Percentiles rank a stretch among this genome's conserved stretches.
Conservation (phyloP, 176 grass and related monocot species). For the Tillandsia leiboldiana region DNA sequence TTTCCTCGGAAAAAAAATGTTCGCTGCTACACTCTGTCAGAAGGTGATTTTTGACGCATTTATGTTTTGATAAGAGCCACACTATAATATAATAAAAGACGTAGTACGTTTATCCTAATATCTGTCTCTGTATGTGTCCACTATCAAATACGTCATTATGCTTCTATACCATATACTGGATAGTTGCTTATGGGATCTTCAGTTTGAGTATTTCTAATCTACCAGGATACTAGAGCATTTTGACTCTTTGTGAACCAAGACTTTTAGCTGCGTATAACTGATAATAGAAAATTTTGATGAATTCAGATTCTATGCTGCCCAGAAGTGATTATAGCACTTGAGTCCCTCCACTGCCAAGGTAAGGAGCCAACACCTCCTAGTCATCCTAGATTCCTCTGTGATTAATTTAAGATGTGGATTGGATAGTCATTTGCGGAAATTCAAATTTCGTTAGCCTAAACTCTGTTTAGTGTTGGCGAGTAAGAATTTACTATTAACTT, state of each 20-base stretch:
- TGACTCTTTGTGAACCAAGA: background rate
- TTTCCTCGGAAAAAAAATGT: background rate
- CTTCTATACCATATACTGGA: background rate
- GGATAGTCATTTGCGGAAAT: no score
- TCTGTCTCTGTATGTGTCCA: no score
- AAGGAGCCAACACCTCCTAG: conserved; percentile 2
- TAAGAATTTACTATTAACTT: background rate
- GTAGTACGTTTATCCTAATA: background rate
- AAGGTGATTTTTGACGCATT: background rate
- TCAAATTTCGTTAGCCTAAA: no score
- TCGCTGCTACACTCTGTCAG: background rate
- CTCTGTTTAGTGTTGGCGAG: background rate
- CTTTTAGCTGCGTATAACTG: background rate
- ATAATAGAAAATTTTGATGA: conserved; percentile 7
- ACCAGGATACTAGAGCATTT: background rate
- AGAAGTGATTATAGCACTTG: conserved; percentile 79
- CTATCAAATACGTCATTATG: no score
- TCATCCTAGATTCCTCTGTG: background rate
- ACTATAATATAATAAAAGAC: background rate
- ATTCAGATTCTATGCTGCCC: conserved; percentile 82
- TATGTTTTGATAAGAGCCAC: background rate
- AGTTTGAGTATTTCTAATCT: background rate
- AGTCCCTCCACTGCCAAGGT: conserved; percentile 97
- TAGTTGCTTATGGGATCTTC: background rate
- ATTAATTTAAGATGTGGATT: background rate